Conservation (phyloP, 495 filamentous ascomycete species). For the Rhizodiscina lignyota region DNA sequence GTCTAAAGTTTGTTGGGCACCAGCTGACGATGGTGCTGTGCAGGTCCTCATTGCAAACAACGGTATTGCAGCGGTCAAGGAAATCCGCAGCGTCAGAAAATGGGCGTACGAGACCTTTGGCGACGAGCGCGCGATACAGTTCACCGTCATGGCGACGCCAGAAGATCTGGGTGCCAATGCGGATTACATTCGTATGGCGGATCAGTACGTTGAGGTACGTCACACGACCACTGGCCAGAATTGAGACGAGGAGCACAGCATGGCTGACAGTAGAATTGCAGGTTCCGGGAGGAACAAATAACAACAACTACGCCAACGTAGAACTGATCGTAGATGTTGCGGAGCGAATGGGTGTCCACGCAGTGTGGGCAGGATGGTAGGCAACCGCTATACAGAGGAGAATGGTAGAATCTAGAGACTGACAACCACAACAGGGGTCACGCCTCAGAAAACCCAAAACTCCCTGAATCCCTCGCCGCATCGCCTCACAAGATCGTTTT, state of each 20-base stretch:
- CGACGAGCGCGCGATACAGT: conserved; percentile 94
- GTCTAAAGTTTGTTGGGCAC: too few species aligned
- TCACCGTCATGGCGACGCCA: conserved; percentile 99
- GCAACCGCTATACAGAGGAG: conserved; percentile 9
- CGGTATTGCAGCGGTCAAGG: conserved; percentile 98
- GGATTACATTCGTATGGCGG: conserved; percentile 98
- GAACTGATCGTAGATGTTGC: conserved; percentile 98
- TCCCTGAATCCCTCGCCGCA: conserved; percentile 87
- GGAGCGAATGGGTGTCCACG: conserved; percentile 96
- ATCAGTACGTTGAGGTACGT: conserved; percentile 93
- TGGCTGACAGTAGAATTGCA: conserved; percentile 14
- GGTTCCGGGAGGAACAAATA: conserved; percentile 96
- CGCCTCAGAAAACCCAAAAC: conserved; percentile 94
- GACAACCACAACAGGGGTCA: conserved; percentile 52
- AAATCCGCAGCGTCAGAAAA: conserved; percentile 96
- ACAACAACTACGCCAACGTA: conserved; percentile 99
- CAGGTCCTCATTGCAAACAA: conserved; percentile 99
- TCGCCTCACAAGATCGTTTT: conserved; percentile 98
- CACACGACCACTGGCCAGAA: conserved; percentile 1
- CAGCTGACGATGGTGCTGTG: conserved; percentile 1
- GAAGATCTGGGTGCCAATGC: conserved; percentile 96
- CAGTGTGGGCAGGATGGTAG: conserved; percentile 97
- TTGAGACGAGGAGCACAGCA: not conserved
- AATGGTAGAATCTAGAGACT: not conserved
- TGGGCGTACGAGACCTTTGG: conserved; percentile 99